Percentiles rank a stretch among this genome's conserved stretches.
Evolutionary conservation across 2,329 filamentous ascomycete species (phyloP).

Genomic region (Fusarium graminum): DNA sequence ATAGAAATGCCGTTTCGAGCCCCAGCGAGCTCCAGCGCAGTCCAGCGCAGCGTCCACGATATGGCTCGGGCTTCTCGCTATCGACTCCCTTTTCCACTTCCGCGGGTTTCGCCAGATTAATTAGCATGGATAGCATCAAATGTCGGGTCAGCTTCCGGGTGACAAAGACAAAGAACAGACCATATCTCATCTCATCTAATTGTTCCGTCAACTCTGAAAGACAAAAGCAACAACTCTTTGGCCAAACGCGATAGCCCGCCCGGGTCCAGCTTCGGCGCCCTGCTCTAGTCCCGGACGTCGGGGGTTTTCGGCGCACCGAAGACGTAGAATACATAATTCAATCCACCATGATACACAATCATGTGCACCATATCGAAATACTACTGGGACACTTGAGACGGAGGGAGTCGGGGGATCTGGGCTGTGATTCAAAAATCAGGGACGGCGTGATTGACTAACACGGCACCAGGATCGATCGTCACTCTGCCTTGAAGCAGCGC

Average conservation of each 20-base stretch:
- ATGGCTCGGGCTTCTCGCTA: slow-evolving; percentile 42
- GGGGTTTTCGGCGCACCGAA: slow-evolving; percentile 36
- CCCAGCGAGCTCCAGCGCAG: slow-evolving; percentile 34
- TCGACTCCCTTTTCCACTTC: slow-evolving; percentile 39
- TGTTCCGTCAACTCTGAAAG: slow-evolving; percentile 12
- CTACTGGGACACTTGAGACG: slow-evolving; percentile 28
- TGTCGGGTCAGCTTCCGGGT: slow-evolving; percentile 38
- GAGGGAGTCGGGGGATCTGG: slow-evolving; percentile 19
- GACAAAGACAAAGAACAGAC: slow-evolving; percentile 8
- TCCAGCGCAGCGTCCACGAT: slow-evolving; percentile 38
- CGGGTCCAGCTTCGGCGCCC: slow-evolving; percentile 9
- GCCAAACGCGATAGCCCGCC: slow-evolving; percentile 8
- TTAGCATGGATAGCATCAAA: slow-evolving; percentile 20
- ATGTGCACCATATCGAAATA: slow-evolving; percentile 30
- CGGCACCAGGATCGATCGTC: slow-evolving; percentile 38
- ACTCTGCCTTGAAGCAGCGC: slow-evolving; percentile 38
- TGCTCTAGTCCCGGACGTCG: slow-evolving; percentile 31
- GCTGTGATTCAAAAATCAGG: slow-evolving; percentile 18
- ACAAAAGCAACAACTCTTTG: slow-evolving; percentile 22
- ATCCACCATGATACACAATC: slow-evolving; percentile 32
- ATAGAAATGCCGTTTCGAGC: slow-evolving; percentile 45
- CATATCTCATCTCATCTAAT: slow-evolving; percentile 4
- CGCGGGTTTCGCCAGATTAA: slow-evolving; percentile 32
- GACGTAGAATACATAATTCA: slow-evolving; percentile 12
- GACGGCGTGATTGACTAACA: slow-evolving; percentile 27